A percentile compares a stretch with the other conserved stretches of the same genome.
These are phyloP conservation scores for Arctostaphylos glauca DNA, from an alignment of 148 eudicot species.

Conservation along the genomic window DNA sequence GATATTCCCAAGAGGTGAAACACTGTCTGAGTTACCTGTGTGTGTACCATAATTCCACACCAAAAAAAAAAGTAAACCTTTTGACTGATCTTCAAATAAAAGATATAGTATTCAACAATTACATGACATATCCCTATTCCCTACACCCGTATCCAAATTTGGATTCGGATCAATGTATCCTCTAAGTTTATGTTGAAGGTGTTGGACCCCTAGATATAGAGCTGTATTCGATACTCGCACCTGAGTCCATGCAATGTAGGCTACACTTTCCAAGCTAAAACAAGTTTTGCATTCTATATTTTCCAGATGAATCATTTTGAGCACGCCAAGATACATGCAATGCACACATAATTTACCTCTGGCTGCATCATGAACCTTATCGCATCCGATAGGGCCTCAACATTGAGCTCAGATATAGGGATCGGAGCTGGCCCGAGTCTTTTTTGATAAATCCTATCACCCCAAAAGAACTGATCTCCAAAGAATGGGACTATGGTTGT, in stretches of 20 bases:
- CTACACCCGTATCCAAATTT: neutral
- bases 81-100: neutral
- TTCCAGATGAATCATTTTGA: neutral
- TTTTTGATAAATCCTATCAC: conserved; percentile 63
- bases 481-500: conserved; percentile 89
- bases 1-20: neutral
- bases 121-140: neutral
- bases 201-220: neutral
- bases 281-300: neutral
- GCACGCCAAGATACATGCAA: neutral
- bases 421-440: conserved; percentile 94
- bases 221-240: neutral
- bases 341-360: conserved; percentile 45
- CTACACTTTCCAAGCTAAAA: neutral
- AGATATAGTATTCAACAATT: neutral
- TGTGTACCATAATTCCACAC: neutral
- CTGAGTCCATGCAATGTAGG: neutral
- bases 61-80: neutral
- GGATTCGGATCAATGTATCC: neutral
- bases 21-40: neutral
- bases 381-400: conserved; percentile 68
- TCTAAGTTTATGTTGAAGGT: neutral
- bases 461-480: conserved; percentile 99
- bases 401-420: conserved; percentile 63
- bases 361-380: conserved; percentile 82